Evolutionary conservation across 441 rosid species (phyloP).

Genomic region (Populus hybrid): DNA sequence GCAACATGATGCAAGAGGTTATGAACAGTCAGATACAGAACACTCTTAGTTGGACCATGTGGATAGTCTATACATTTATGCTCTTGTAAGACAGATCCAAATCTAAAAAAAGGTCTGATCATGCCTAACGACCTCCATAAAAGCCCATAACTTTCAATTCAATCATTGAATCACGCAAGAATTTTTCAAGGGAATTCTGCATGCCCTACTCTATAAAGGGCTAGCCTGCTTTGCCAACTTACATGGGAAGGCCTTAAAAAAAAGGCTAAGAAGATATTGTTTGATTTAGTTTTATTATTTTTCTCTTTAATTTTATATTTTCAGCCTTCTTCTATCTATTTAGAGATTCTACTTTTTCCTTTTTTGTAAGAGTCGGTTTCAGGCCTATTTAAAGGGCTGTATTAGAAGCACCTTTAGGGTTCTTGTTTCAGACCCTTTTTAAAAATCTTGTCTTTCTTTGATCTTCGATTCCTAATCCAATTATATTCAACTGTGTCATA

Average conservation of each 20-base stretch:
- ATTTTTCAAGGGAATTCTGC: neutral
- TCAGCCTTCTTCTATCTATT: neutral
- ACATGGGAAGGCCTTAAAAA: neutral
- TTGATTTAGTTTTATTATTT: neutral
- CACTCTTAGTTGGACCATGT: too few relatives aligned
- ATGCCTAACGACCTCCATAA: neutral
- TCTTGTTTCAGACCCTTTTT: neutral
- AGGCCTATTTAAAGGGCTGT: neutral
- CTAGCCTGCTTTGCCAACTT: neutral
- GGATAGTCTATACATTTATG: too few relatives aligned
- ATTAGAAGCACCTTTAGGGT: neutral
- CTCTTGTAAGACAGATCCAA: too few relatives aligned
- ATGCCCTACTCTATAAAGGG: neutral
- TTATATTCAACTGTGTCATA: neutral
- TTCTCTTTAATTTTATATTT: neutral
- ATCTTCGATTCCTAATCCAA: neutral
- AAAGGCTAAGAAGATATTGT: neutral
- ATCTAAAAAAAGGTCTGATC: too few relatives aligned
- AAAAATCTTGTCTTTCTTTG: neutral
- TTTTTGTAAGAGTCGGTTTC: neutral
- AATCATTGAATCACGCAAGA: neutral
- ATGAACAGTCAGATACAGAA: too few relatives aligned
- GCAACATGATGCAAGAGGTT: neutral
- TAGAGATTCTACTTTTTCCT: neutral
- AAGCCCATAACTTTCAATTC: neutral